These are phyloP conservation scores for Umbelopsis sp. DNA, from an alignment of 192 early-diverging fungal species.

Conservation along the genomic window DNA sequence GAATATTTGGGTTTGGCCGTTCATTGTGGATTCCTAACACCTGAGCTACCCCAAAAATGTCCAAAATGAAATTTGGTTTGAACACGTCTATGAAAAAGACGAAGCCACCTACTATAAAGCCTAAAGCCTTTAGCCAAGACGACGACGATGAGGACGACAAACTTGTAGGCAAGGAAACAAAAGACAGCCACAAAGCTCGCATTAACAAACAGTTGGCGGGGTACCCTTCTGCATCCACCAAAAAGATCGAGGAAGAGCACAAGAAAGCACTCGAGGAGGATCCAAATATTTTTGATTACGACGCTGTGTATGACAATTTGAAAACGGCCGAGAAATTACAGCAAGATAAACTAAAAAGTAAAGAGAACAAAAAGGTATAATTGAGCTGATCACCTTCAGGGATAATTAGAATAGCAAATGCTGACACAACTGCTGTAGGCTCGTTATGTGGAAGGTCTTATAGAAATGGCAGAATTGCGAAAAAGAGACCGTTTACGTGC, in stretches of 20 bases:
- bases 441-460: slow-evolving; percentile 64
- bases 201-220: slow-evolving; percentile 28
- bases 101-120: not conserved
- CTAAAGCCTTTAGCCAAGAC: not conserved
- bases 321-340: slow-evolving; percentile 59
- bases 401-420: slow-evolving; percentile 35
- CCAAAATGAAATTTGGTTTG: slow-evolving; percentile 28
- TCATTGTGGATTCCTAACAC: no score
- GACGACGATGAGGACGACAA: slow-evolving; percentile 24
- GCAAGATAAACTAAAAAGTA: slow-evolving; percentile 51
- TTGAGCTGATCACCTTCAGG: not conserved
- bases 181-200: slow-evolving; percentile 13
- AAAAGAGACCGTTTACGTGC: slow-evolving; percentile 72
- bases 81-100: slow-evolving; percentile 25
- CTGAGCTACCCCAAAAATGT: not conserved
- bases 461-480: slow-evolving; percentile 66
- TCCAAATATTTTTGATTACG: slow-evolving; percentile 76
- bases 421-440: slow-evolving; percentile 47
- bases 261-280: slow-evolving; percentile 70
- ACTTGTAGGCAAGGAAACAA: not conserved
- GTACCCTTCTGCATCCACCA: slow-evolving; percentile 24
- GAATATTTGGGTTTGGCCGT: not conserved
- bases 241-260: slow-evolving; percentile 51
- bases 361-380: slow-evolving; percentile 43
- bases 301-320: slow-evolving; percentile 74